Evolutionary conservation across 495 filamentous ascomycete species (phyloP).

Genomic region (Podospora appendiculata): DNA sequence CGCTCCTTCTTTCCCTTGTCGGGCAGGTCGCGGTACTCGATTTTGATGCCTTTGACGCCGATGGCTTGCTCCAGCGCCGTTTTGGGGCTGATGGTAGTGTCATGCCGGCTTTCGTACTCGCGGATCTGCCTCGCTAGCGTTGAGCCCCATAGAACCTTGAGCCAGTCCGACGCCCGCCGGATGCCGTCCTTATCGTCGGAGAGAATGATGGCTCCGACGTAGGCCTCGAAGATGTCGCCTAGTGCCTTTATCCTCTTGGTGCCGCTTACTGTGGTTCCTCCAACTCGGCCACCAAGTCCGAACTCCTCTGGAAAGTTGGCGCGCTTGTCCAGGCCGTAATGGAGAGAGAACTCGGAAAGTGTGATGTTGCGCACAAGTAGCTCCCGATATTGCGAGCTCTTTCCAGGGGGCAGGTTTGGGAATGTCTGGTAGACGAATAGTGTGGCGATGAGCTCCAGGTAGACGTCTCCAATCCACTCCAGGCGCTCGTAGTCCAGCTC

Average conservation of each 20-base stretch:
- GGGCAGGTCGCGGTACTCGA: slow-evolving; percentile 58
- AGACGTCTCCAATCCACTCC: slow-evolving; percentile 71
- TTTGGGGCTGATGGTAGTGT: slow-evolving; percentile 25
- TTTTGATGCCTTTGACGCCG: slow-evolving; percentile 49
- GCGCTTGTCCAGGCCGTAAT: slow-evolving; percentile 60
- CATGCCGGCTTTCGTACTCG: slow-evolving; percentile 20
- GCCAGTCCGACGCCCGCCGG: slow-evolving; percentile 53
- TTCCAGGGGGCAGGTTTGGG: slow-evolving; percentile 47
- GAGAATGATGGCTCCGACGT: slow-evolving; percentile 69
- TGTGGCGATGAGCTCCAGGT: slow-evolving; percentile 61
- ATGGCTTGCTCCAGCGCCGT: slow-evolving; percentile 50
- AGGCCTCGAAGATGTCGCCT: slow-evolving; percentile 85
- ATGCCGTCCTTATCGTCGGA: slow-evolving; percentile 55
- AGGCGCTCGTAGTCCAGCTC: slow-evolving; percentile 57
- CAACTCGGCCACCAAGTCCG: slow-evolving; percentile 20
- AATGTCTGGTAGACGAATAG: slow-evolving; percentile 58
- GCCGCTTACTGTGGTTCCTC: slow-evolving; percentile 30
- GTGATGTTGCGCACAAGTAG: slow-evolving; percentile 70
- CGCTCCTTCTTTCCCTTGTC: slow-evolving; percentile 45
- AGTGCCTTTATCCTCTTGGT: slow-evolving; percentile 57
- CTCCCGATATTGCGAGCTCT: slow-evolving; percentile 59
- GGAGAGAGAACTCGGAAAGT: slow-evolving; percentile 52
- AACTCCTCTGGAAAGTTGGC: slow-evolving; percentile 45
- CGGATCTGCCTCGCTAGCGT: slow-evolving; percentile 35
- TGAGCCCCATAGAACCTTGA: slow-evolving; percentile 59